Evolutionary conservation across 1,284 basidiomycete genomes (phyloP).

Genomic region (Ganoderma resinaceum): DNA sequence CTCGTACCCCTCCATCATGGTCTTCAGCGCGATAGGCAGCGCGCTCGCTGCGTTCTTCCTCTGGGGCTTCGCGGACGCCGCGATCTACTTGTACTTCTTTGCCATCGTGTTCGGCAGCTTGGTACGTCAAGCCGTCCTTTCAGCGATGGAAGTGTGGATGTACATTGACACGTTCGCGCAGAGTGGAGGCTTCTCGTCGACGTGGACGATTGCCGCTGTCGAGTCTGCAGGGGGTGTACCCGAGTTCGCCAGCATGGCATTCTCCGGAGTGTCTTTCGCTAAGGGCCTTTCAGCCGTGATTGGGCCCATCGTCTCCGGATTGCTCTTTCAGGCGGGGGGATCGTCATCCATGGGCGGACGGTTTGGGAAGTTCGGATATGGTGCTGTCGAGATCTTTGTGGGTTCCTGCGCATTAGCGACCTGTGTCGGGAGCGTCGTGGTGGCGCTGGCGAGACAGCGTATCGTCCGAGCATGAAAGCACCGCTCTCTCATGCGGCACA

Average conservation of each 20-base stretch:
- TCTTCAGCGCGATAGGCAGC: constrained; percentile 33
- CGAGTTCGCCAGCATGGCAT: constrained; percentile 34
- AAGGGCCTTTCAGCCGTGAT: constrained; percentile 37
- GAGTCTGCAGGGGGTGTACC: constrained; percentile 34
- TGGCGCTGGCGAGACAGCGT: constrained; percentile 27
- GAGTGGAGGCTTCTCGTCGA: constrained; percentile 31
- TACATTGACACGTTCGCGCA: neutral
- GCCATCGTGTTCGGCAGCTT: constrained; percentile 39
- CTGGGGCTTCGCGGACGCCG: constrained; percentile 37
- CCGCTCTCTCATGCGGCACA: neutral
- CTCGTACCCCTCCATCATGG: constrained; percentile 37
- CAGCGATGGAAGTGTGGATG: neutral
- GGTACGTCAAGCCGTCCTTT: constrained; percentile 19
- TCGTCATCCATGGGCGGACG: constrained; percentile 14
- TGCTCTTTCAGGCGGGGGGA: constrained; percentile 32
- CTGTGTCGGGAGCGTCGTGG: constrained; percentile 28
- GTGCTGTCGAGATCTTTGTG: constrained; percentile 37
- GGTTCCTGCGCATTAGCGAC: constrained; percentile 36
- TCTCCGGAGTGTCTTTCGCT: constrained; percentile 29
- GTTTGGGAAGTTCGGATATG: constrained; percentile 36
- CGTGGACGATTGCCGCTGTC: constrained; percentile 32
- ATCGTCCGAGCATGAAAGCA: neutral
- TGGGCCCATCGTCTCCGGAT: constrained; percentile 36
- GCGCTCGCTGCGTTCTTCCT: constrained; percentile 37
- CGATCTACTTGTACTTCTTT: constrained; percentile 36